Conservation (phyloP, 2,329 filamentous ascomycete species). For the Eutypa lata region DNA sequence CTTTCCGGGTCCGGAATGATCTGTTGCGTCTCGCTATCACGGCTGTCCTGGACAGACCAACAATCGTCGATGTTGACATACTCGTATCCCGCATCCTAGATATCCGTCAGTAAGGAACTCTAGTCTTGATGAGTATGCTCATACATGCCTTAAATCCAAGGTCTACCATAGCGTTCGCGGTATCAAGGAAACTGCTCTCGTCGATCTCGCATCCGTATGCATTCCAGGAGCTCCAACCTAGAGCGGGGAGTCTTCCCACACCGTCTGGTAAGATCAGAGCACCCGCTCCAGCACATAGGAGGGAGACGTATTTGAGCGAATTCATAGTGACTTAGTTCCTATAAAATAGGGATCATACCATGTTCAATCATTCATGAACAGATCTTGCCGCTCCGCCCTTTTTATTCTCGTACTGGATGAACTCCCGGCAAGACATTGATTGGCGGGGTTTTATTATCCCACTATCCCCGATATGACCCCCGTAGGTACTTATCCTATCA, state of each 20-base stretch:
- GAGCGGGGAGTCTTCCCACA: conserved; percentile 31
- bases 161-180: conserved; percentile 44
- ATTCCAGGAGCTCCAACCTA: conserved; percentile 54
- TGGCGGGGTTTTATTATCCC: too few relatives aligned
- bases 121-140: too few relatives aligned
- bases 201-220: conserved; percentile 49
- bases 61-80: conserved; percentile 64
- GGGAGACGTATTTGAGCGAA: too few relatives aligned
- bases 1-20: neutral
- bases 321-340: too few relatives aligned
- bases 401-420: too few relatives aligned
- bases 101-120: too few relatives aligned
- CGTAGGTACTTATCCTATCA: too few relatives aligned
- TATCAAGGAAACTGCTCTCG: conserved; percentile 44
- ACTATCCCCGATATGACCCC: too few relatives aligned
- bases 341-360: too few relatives aligned
- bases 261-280: neutral
- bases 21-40: neutral
- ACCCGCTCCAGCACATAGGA: neutral
- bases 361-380: too few relatives aligned
- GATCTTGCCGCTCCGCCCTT: too few relatives aligned
- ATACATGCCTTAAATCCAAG: conserved; percentile 40
- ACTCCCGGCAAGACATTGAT: too few relatives aligned
- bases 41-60: neutral
- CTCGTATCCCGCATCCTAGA: conserved; percentile 45